phyloP scores from a whole-genome alignment of 1,284 basidiomycete genomes.

The Thelephora terrestris region DNA sequence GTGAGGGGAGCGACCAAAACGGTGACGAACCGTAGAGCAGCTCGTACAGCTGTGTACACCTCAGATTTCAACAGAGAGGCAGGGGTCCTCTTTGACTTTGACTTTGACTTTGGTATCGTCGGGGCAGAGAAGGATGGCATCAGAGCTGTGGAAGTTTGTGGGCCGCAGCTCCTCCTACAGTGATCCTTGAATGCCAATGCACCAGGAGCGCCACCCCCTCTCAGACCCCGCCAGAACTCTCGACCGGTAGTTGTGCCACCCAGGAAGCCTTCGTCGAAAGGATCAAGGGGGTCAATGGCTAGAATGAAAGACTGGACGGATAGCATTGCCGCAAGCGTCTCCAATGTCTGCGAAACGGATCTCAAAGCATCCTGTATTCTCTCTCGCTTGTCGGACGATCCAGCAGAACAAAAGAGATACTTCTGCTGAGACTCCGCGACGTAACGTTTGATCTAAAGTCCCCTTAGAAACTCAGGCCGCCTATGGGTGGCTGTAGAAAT shows the following conservation, averaged over 20 bases:
- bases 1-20: conserved; percentile 1
- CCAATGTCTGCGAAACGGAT: conserved; percentile 38
- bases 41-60: conserved; percentile 42
- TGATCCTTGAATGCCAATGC: conserved; percentile 43
- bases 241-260: conserved; percentile 49
- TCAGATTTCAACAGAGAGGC: conserved; percentile 37
- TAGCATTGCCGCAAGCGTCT: conserved; percentile 35
- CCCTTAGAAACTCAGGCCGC: not conserved
- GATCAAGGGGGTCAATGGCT: conserved; percentile 41
- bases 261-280: conserved; percentile 42
- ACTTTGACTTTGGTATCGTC: conserved; percentile 10
- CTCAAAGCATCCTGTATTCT: conserved; percentile 37
- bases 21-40: conserved; percentile 36
- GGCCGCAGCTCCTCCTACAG: conserved; percentile 21
- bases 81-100: conserved; percentile 18
- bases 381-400: not conserved
- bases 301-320: conserved; percentile 52
- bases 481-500: not conserved
- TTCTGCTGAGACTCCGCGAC: not conserved
- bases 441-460: not conserved
- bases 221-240: conserved; percentile 52
- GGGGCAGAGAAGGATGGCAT: not conserved
- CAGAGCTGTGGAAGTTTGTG: not conserved
- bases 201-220: conserved; percentile 46
- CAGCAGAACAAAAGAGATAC: not conserved